Evolutionary conservation across 2,329 filamentous ascomycete species (phyloP).

Genomic region (Niveomyces coronatus): DNA sequence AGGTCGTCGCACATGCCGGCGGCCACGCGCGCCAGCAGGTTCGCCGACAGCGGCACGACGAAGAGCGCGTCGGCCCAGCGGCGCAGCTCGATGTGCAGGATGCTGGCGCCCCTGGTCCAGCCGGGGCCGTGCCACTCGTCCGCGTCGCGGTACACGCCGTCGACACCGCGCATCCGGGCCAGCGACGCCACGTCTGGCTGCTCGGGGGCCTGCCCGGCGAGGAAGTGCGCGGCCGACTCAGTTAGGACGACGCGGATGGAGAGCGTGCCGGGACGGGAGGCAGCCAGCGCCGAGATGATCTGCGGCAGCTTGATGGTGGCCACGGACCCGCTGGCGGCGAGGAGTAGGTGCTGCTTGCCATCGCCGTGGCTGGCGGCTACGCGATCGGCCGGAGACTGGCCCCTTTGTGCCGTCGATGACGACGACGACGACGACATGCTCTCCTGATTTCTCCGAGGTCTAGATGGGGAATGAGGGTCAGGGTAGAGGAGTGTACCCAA

Average conservation of each 20-base stretch:
- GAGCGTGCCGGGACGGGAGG: constrained; percentile 39
- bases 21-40: constrained; percentile 75
- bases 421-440: neutral
- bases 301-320: constrained; percentile 75
- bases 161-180: constrained; percentile 55
- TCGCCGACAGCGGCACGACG: constrained; percentile 73
- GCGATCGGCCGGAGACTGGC: constrained; percentile 15
- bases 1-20: constrained; percentile 71
- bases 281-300: constrained; percentile 53
- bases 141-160: constrained; percentile 71
- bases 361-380: constrained; percentile 25
- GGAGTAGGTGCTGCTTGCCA: constrained; percentile 31
- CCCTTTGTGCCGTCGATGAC: neutral
- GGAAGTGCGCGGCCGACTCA: constrained; percentile 60
- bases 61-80: constrained; percentile 69
- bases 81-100: constrained; percentile 84
- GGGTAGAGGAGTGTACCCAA: neutral
- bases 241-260: constrained; percentile 84
- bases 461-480: no score
- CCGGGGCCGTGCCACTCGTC: constrained; percentile 66
- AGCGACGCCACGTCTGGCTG: constrained; percentile 60
- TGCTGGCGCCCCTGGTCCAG: constrained; percentile 69
- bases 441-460: no score
- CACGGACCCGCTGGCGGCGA: constrained; percentile 46
- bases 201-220: constrained; percentile 64